Evolutionary conservation across 2,329 filamentous ascomycete species (phyloP).

Genomic region (Atkinsonella hypoxylon): DNA sequence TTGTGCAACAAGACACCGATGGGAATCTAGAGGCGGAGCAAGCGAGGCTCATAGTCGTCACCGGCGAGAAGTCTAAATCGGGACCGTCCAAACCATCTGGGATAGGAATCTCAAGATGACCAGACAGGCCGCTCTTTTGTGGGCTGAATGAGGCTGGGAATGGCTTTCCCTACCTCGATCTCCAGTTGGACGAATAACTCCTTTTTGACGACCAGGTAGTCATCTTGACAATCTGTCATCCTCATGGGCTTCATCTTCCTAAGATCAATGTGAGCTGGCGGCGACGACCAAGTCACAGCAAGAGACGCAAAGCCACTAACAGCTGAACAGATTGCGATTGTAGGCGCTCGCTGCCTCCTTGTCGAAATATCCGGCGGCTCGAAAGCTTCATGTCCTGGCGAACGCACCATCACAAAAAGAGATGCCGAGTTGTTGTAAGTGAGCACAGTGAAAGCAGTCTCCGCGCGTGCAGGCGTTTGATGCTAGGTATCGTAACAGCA

Average conservation of each 20-base stretch:
- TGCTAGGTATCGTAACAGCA: neutral
- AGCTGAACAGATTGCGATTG: neutral
- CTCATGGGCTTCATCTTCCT: neutral
- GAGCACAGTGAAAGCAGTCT: neutral
- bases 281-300: neutral
- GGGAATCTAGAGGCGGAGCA: neutral
- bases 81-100: neutral
- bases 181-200: neutral
- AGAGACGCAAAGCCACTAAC: neutral
- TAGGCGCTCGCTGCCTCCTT: neutral
- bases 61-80: neutral
- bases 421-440: neutral
- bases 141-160: too few relatives aligned
- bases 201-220: neutral
- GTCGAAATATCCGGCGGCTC: neutral
- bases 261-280: neutral
- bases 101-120: neutral
- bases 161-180: neutral
- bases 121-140: too few relatives aligned
- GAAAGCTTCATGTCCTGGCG: neutral
- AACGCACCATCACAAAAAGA: neutral
- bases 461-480: neutral
- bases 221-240: neutral
- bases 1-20: neutral
- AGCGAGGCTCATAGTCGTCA: neutral